These are phyloP conservation scores for Cercospora sojina DNA, from an alignment of 2,329 filamentous ascomycete genomes.

Conservation along the genomic window DNA sequence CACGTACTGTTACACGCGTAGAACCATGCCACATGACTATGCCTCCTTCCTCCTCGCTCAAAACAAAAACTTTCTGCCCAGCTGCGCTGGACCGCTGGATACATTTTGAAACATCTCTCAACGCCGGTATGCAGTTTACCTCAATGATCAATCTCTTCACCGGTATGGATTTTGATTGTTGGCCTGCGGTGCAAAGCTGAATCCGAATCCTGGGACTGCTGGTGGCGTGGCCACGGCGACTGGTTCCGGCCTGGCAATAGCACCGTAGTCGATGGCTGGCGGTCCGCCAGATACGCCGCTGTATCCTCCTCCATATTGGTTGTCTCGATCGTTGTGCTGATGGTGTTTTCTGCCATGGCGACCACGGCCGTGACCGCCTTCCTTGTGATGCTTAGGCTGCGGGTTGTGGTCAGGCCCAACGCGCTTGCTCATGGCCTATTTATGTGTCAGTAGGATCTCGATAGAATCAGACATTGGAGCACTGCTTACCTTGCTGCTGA, in stretches of 20 bases:
- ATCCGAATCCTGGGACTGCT: conserved; percentile 43
- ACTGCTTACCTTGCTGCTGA: conserved; percentile 71
- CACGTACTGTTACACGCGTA: conserved; percentile 1
- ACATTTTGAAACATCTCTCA: not conserved
- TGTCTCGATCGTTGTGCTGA: conserved; percentile 30
- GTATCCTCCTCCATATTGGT: conserved; percentile 27
- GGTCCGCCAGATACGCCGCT: conserved; percentile 25
- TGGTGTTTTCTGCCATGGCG: conserved; percentile 34
- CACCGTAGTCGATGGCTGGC: conserved; percentile 30
- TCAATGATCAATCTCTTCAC: not conserved
- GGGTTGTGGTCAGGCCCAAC: conserved; percentile 37
- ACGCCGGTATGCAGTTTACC: not conserved
- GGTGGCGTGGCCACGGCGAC: conserved; percentile 43
- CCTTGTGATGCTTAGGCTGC: conserved; percentile 28
- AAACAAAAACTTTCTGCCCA: not conserved
- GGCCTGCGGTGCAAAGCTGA: conserved; percentile 29
- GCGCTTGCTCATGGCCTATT: conserved; percentile 40
- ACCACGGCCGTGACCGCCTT: conserved; percentile 26
- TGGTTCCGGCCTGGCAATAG: conserved; percentile 38
- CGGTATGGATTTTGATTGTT: conserved; percentile 22
- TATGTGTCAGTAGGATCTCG: not conserved
- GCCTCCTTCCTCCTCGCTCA: not conserved
- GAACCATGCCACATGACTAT: not conserved
- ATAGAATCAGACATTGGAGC: not conserved
- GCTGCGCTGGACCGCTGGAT: not conserved